Evolutionary conservation across 192 early-diverging fungal genomes (phyloP).

Genomic region (Jimgerdemannia lactiflua): DNA sequence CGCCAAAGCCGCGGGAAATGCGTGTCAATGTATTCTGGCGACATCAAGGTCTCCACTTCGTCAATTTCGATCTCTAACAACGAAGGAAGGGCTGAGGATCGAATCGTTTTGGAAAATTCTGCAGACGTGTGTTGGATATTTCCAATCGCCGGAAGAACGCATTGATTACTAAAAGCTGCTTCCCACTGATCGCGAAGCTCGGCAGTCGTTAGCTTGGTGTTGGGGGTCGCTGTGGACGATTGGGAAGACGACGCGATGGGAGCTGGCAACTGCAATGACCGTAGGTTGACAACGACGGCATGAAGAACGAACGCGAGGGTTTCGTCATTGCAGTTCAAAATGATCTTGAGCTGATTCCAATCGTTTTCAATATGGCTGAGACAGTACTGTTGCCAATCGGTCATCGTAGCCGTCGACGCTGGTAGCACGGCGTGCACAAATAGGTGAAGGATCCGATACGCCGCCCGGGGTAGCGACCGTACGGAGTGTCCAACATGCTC

Average conservation of each 20-base stretch:
- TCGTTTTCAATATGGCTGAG: conserved; percentile 14
- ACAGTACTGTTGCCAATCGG: conserved; percentile 3
- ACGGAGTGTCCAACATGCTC: not conserved
- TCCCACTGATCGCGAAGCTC: conserved; percentile 9
- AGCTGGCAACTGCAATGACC: not conserved
- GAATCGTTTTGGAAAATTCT: not conserved
- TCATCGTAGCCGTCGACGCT: not conserved
- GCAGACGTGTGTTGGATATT: not conserved
- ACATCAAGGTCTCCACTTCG: conserved; percentile 4
- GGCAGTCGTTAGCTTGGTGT: not conserved
- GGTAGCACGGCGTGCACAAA: conserved; percentile 16
- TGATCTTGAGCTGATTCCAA: conserved; percentile 10
- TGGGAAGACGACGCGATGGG: not conserved
- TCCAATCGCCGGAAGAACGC: not conserved
- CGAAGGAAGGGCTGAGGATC: not conserved
- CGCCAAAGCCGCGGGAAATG: conserved; percentile 12
- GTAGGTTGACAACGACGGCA: conserved; percentile 1
- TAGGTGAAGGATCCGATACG: conserved; percentile 17
- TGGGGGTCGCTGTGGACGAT: too few relatives aligned
- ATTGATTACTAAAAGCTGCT: not conserved
- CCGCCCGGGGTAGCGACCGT: not conserved
- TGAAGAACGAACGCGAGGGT: conserved; percentile 17
- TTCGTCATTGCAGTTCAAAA: conserved; percentile 10
- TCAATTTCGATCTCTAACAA: conserved; percentile 6
- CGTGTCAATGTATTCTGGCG: not conserved